Conservation (phyloP, 495 filamentous ascomycete species). For the Aspergillus funiculosus region DNA sequence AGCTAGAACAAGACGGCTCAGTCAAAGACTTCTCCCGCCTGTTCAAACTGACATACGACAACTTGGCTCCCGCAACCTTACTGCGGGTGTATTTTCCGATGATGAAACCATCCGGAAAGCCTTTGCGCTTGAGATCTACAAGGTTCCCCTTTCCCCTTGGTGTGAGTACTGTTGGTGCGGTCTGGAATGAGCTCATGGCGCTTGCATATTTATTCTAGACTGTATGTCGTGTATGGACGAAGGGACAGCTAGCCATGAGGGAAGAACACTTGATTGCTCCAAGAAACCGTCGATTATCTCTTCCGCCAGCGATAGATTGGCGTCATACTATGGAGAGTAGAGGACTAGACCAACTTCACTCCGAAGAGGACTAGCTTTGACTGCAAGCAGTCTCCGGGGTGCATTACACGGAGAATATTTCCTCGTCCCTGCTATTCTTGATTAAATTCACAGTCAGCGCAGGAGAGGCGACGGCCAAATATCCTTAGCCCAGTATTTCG, state of each 20-base stretch:
- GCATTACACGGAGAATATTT: too few species aligned
- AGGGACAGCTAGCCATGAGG: background rate
- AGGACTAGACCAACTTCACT: too few species aligned
- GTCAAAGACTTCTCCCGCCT: slow-evolving; percentile 28
- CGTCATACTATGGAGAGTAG: too few species aligned
- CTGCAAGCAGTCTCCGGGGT: too few species aligned
- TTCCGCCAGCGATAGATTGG: too few species aligned
- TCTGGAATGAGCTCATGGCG: slow-evolving; percentile 46
- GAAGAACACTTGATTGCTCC: too few species aligned
- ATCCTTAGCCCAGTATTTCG: too few species aligned
- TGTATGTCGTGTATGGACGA: slow-evolving; percentile 16
- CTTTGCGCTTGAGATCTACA: slow-evolving; percentile 26
- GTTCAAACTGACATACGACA: slow-evolving; percentile 17
- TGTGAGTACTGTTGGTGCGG: slow-evolving; percentile 50
- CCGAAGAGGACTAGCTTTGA: too few species aligned
- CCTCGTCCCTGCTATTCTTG: too few species aligned
- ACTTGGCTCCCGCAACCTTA: slow-evolving; percentile 34
- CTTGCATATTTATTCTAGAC: slow-evolving; percentile 11
- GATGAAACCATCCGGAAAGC: slow-evolving; percentile 29
- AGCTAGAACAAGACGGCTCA: slow-evolving; percentile 47
- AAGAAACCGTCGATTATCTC: too few species aligned
- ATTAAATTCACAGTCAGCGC: too few species aligned
- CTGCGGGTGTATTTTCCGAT: slow-evolving; percentile 31
- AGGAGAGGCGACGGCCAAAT: too few species aligned
- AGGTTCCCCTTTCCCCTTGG: slow-evolving; percentile 22